A percentile compares a stretch with the other conserved stretches of the same genome.
Evolutionary conservation across 192 early-diverging fungal genomes (phyloP).

Genomic region (Linnemannia zychae): DNA sequence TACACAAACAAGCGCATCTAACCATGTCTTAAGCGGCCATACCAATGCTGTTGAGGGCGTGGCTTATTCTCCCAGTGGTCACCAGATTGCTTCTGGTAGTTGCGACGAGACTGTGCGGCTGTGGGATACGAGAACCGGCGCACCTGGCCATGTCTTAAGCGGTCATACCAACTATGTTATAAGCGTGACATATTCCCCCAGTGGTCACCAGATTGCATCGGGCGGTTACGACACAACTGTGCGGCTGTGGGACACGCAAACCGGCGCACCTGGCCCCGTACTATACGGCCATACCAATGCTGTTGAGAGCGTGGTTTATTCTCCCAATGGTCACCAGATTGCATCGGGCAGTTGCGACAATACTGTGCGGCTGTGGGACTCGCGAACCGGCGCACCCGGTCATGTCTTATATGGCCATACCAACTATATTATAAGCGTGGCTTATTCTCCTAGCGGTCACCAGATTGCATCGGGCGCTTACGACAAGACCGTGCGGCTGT

Average conservation of each 20-base stretch:
- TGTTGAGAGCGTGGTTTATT: constrained; percentile 9
- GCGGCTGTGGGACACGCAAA: constrained; percentile 16
- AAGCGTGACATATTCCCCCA: constrained; percentile 12
- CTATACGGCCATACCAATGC: constrained; percentile 5
- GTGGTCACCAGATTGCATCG: constrained; percentile 16
- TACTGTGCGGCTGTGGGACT: constrained; percentile 10
- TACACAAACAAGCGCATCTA: constrained; percentile 6
- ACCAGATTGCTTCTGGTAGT: constrained; percentile 22
- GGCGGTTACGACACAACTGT: constrained; percentile 1
- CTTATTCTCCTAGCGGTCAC: neutral
- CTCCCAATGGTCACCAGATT: constrained; percentile 12
- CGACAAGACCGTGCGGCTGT: constrained; percentile 9
- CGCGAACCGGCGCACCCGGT: neutral
- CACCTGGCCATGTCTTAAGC: neutral
- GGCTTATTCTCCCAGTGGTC: constrained; percentile 6
- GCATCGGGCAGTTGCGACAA: constrained; percentile 2
- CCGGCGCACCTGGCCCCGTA: constrained; percentile 2
- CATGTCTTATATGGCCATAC: neutral
- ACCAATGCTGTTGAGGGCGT: neutral
- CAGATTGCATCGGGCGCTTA: constrained; percentile 7
- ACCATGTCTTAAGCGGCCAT: neutral
- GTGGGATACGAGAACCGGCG: constrained; percentile 18
- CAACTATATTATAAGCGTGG: neutral
- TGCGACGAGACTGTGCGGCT: constrained; percentile 18
- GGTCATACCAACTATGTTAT: constrained; percentile 3